Evolutionary conservation across 768 basidiomycete species (phyloP).

Genomic region (Boletus eberwhitei): DNA sequence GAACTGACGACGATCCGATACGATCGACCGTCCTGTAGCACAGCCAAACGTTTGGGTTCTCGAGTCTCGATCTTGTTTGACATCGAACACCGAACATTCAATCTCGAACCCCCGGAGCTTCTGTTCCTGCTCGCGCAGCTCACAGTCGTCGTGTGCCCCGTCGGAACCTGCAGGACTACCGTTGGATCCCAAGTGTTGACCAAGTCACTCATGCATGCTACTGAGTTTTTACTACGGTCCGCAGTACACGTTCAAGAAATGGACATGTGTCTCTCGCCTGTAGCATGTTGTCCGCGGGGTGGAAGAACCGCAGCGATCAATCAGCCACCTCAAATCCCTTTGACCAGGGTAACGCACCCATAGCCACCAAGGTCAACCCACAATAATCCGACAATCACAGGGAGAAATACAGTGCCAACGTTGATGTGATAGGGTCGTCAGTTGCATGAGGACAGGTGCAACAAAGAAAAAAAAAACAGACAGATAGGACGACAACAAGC

Average conservation of each 20-base stretch:
- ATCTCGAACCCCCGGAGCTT: background rate
- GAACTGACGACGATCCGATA: background rate
- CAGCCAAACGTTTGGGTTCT: background rate
- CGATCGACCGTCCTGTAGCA: background rate
- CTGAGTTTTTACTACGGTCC: background rate
- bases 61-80: conserved; percentile 3
- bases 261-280: background rate
- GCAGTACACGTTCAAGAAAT: background rate
- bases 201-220: background rate
- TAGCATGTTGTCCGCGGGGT: background rate
- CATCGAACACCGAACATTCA: too few species aligned
- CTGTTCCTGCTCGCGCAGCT: background rate
- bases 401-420: conserved; percentile 13
- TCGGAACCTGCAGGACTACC: too few species aligned
- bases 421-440: conserved; percentile 10
- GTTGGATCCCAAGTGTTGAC: too few species aligned
- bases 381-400: background rate
- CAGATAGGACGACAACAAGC: conserved; percentile 1
- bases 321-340: conserved; percentile 1
- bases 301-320: background rate
- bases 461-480: conserved; percentile 6
- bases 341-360: conserved; percentile 5
- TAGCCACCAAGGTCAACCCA: background rate
- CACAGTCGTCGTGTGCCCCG: too few species aligned
- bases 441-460: conserved; percentile 6